Percentiles rank a stretch among this genome's conserved stretches.
These are phyloP conservation scores for Alternaria triticimaculans DNA, from an alignment of 2,329 filamentous ascomycete genomes.

Conservation along the genomic window DNA sequence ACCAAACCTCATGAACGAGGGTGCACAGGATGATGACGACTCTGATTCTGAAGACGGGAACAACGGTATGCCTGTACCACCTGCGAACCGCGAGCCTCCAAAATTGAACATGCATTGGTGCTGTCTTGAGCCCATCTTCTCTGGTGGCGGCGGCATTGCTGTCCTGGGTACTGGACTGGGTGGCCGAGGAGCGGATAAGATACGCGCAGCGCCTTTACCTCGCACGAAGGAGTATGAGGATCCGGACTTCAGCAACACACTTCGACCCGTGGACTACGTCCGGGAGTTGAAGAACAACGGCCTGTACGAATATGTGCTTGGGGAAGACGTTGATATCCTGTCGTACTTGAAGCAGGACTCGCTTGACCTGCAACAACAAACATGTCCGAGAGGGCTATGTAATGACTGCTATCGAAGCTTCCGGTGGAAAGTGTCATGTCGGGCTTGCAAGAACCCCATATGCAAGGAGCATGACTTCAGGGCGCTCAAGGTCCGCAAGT, in stretches of 20 bases:
- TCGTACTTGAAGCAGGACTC: conserved; percentile 50
- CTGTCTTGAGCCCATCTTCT: conserved; percentile 66
- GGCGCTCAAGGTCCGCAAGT: conserved; percentile 62
- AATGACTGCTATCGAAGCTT: conserved; percentile 65
- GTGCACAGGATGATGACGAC: conserved; percentile 46
- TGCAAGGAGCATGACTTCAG: conserved; percentile 67
- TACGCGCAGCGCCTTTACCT: conserved; percentile 64
- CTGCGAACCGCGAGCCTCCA: conserved; percentile 50
- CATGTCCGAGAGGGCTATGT: conserved; percentile 63
- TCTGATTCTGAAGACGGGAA: conserved; percentile 49
- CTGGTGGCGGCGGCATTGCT: conserved; percentile 65
- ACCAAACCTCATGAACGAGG: conserved; percentile 66
- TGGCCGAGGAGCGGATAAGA: conserved; percentile 61
- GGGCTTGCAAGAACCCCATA: conserved; percentile 62
- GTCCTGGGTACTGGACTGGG: conserved; percentile 57
- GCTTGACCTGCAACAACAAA: conserved; percentile 52
- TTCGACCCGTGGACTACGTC: conserved; percentile 56
- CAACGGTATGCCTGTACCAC: conserved; percentile 44
- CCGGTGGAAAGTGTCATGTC: conserved; percentile 66
- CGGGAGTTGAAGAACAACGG: conserved; percentile 50
- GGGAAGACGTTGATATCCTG: conserved; percentile 49
- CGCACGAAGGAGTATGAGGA: conserved; percentile 62
- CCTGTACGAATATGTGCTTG: conserved; percentile 52
- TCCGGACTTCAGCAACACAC: conserved; percentile 58
- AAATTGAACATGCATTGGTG: conserved; percentile 66